A percentile compares a stretch with the other conserved stretches of the same genome.
Conservation (phyloP, 495 filamentous ascomycete species). For the Neurospora sp. region DNA sequence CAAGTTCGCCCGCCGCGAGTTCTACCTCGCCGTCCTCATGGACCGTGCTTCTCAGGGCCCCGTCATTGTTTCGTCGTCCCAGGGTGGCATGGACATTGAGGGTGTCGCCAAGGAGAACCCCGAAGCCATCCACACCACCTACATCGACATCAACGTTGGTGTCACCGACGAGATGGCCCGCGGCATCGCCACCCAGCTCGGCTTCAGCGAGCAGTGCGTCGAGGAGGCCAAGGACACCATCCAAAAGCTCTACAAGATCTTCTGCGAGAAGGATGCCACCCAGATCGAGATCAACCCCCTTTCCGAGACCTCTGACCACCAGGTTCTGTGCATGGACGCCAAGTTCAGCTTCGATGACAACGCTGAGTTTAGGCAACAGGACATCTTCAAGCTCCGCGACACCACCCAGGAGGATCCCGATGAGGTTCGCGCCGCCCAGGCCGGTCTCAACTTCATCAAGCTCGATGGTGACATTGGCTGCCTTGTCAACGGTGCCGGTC, state of each 20-base stretch:
- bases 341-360: constrained; percentile 98
- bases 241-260: constrained; percentile 97
- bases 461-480: constrained; percentile 98
- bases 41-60: constrained; percentile 85
- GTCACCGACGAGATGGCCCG: constrained; percentile 92
- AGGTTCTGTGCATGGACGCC: constrained; percentile 97
- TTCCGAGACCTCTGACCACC: constrained; percentile 91
- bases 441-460: constrained; percentile 98
- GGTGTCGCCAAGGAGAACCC: constrained; percentile 95
- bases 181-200: constrained; percentile 81
- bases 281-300: constrained; percentile 99
- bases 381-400: constrained; percentile 89
- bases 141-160: constrained; percentile 86
- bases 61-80: constrained; percentile 93
- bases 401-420: constrained; percentile 91
- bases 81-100: constrained; percentile 99
- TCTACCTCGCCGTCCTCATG: constrained; percentile 97
- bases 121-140: constrained; percentile 84
- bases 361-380: constrained; percentile 94
- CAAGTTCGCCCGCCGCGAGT: constrained; percentile 97
- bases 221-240: constrained; percentile 90
- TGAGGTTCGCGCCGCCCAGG: constrained; percentile 91
- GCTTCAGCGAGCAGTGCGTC: constrained; percentile 94
- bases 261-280: constrained; percentile 95
- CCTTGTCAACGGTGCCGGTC: constrained; percentile 96